Evolutionary conservation across 2,329 filamentous ascomycete species (phyloP).

Genomic region (Periconia digitata): DNA sequence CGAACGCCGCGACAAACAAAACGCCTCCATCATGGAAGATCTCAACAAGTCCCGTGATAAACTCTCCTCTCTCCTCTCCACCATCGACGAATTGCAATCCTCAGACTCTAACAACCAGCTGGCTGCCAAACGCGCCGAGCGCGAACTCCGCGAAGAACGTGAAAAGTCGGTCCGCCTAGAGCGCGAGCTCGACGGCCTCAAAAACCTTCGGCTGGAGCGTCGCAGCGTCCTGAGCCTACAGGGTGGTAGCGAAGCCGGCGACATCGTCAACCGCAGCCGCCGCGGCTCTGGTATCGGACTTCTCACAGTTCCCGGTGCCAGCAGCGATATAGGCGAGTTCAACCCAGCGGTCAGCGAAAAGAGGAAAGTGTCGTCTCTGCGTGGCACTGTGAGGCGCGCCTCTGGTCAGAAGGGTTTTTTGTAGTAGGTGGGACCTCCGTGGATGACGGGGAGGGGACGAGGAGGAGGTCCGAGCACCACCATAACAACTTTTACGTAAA

Average conservation of each 20-base stretch:
- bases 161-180: slow-evolving; percentile 83
- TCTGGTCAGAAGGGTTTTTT: slow-evolving; percentile 55
- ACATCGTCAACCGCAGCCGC: slow-evolving; percentile 44
- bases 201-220: slow-evolving; percentile 67
- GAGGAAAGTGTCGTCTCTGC: slow-evolving; percentile 35
- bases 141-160: slow-evolving; percentile 84
- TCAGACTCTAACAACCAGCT: slow-evolving; percentile 82
- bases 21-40: slow-evolving; percentile 78
- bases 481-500: too few relatives aligned
- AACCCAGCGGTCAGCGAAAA: slow-evolving; percentile 25
- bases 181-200: slow-evolving; percentile 83
- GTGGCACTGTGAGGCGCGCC: slow-evolving; percentile 43
- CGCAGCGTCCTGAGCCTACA: slow-evolving; percentile 39
- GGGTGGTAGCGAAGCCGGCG: slow-evolving; percentile 46
- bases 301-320: slow-evolving; percentile 16
- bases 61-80: slow-evolving; percentile 81
- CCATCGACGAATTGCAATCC: slow-evolving; percentile 91
- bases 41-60: slow-evolving; percentile 85
- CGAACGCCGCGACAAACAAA: slow-evolving; percentile 88
- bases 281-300: slow-evolving; percentile 48
- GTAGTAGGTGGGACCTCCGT: slow-evolving; percentile 41
- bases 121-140: slow-evolving; percentile 79
- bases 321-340: slow-evolving; percentile 37
- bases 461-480: slow-evolving; percentile 35
- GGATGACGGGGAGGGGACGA: slow-evolving; percentile 30